Conservation (phyloP, 1,139 yeast species). For the Sugiyamaella sp. region DNA sequence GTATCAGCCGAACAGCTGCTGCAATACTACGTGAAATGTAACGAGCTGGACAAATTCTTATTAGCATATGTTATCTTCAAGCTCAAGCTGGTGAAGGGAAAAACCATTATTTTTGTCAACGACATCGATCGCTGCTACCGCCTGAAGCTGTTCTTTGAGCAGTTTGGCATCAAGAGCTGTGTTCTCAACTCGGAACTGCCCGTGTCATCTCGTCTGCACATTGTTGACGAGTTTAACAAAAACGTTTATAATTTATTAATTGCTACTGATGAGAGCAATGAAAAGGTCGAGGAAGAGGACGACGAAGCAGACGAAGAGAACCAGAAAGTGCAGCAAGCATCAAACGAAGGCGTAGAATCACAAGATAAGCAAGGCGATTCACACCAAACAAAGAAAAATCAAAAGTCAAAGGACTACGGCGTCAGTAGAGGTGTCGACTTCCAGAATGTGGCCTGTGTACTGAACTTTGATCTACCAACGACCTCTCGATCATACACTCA, state of each 20-base stretch:
- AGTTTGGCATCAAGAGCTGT: conserved; percentile 89
- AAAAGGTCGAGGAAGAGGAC: conserved; percentile 53
- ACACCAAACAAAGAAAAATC: conserved; percentile 19
- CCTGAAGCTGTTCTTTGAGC: conserved; percentile 86
- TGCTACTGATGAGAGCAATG: conserved; percentile 88
- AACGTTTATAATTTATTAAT: conserved; percentile 83
- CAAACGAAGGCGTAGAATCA: conserved; percentile 27
- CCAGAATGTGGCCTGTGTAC: conserved; percentile 92
- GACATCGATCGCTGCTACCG: conserved; percentile 95
- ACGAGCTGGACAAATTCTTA: conserved; percentile 90
- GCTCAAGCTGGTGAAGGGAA: conserved; percentile 85
- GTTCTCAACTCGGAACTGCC: conserved; percentile 93
- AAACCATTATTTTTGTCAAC: conserved; percentile 87
- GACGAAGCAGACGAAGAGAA: conserved; percentile 38
- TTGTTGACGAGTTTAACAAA: conserved; percentile 93
- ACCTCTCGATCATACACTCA: conserved; percentile 90
- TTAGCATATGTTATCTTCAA: conserved; percentile 91
- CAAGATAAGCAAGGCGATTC: conserved; percentile 29
- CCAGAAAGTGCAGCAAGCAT: too few species aligned
- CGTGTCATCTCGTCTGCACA: conserved; percentile 87
- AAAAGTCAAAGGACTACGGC: conserved; percentile 67
- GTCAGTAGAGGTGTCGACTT: conserved; percentile 98
- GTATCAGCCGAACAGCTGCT: conserved; percentile 48
- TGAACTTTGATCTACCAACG: conserved; percentile 92
- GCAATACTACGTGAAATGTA: conserved; percentile 84